These are phyloP conservation scores for Diaporthe capsici DNA, from an alignment of 2,329 filamentous ascomycete species.

Conservation along the genomic window DNA sequence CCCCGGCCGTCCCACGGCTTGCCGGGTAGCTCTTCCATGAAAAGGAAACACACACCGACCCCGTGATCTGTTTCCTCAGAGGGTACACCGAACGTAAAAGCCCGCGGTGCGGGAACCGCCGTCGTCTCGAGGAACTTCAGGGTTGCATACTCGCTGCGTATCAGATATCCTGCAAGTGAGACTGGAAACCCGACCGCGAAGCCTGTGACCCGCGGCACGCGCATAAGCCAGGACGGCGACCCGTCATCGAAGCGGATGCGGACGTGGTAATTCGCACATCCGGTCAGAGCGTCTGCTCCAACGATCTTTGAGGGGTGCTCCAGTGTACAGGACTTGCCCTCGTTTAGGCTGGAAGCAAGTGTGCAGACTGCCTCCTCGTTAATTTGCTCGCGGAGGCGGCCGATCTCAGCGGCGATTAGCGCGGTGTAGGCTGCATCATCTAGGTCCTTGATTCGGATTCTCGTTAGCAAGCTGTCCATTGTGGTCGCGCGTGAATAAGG, in stretches of 20 bases:
- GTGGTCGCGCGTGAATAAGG: not conserved
- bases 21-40: slow-evolving; percentile 45
- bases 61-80: slow-evolving; percentile 42
- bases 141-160: slow-evolving; percentile 51
- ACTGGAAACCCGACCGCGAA: slow-evolving; percentile 33
- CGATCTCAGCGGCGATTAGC: not conserved
- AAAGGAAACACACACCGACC: slow-evolving; percentile 48
- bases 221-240: slow-evolving; percentile 42
- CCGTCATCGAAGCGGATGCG: slow-evolving; percentile 43
- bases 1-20: slow-evolving; percentile 43
- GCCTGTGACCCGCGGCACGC: slow-evolving; percentile 43
- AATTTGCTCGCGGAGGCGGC: not conserved
- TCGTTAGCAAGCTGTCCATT: not conserved
- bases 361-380: not conserved
- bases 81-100: slow-evolving; percentile 45
- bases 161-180: slow-evolving; percentile 44
- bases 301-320: not conserved
- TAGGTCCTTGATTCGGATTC: slow-evolving; percentile 2
- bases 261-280: too few species aligned
- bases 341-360: not conserved
- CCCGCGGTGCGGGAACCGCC: slow-evolving; percentile 46
- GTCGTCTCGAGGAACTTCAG: slow-evolving; percentile 49
- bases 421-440: slow-evolving; percentile 4
- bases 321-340: not conserved
- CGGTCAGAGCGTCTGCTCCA: too few species aligned